phyloP scores from a whole-genome alignment of 1,139 yeast genomes.

The Scheffersomyces quercinus region DNA sequence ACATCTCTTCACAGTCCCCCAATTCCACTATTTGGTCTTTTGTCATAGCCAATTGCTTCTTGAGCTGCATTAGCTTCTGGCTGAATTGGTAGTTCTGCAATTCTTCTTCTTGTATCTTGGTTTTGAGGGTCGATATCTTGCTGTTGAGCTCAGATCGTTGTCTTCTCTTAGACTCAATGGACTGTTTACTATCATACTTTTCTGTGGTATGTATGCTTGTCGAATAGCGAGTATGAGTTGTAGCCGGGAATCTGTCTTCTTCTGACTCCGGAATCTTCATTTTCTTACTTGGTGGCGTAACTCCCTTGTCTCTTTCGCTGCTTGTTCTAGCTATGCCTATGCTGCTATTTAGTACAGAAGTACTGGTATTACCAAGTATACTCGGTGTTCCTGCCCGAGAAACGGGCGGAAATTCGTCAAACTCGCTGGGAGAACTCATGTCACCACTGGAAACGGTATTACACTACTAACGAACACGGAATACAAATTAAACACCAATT shows the following conservation, averaged over 20 bases:
- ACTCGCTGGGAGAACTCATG: too few species aligned
- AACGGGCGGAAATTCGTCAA: too few species aligned
- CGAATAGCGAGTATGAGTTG: too few species aligned
- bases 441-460: too few species aligned
- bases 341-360: background rate
- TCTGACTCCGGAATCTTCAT: too few species aligned
- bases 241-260: too few species aligned
- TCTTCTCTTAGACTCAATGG: too few species aligned
- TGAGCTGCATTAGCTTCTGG: slow-evolving; percentile 27
- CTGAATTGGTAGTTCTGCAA: slow-evolving; percentile 3
- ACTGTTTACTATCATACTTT: too few species aligned
- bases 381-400: background rate
- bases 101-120: slow-evolving; percentile 16
- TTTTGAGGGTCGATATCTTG: slow-evolving; percentile 13
- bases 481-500: too few species aligned
- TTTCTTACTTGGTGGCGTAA: too few species aligned
- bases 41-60: slow-evolving; percentile 18
- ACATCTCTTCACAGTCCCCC: slow-evolving; percentile 24
- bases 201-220: too few species aligned
- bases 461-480: too few species aligned
- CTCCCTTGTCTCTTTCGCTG: slow-evolving; percentile 9
- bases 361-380: background rate
- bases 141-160: slow-evolving; percentile 2
- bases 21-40: slow-evolving; percentile 33
- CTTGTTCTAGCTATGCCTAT: background rate